Evolutionary conservation across 495 filamentous ascomycete species (phyloP), one percentile per base, ranked within the genome.

Genomic region (Hypoxylon perforatum): DNA sequence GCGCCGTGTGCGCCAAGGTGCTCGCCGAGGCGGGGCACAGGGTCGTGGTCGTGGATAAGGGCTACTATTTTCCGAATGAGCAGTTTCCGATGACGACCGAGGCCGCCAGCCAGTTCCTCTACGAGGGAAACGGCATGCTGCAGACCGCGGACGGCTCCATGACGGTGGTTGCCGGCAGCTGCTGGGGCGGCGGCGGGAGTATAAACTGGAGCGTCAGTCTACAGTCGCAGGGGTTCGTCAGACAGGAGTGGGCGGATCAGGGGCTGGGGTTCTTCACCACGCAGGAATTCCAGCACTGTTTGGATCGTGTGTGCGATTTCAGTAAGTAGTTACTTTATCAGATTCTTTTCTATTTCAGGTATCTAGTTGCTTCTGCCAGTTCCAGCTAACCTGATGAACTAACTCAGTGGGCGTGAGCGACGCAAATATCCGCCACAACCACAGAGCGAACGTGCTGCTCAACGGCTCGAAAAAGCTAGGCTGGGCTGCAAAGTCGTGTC

Each of bases 201-300:
- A 75, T 97, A 57, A 96, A 97, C 70, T 97, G 93, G 93, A 90
- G 88, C 36, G 94, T 91, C n/a, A 84, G 85, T 12, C 75, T 97
- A 33, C 92, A 94, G 72, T 90, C 90, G 0, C 94, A 94, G 75
- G 88, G 82, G 14, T 94, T 82, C 63, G 91, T 97, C 0, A 84
- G 92, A 12, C 81, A 87, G 60, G 92, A 97, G 76, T 97, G 94
- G 94, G 88, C 92, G 0, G 72, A 79, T 49, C 80, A 88, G 55
- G 87, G 87, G 3, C 78, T 97, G n/a, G 81, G 85, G 0, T 91
- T 95, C 66, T 97, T 97, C 70, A 90, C 87, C 0, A 89, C 87
- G 1, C 73, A 81, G 0, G 90, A 91, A 56, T 97, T 87, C 65
- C 93, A 97, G 70, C 79, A 82, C 12, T 91, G 84, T 21, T 70